Percentiles rank a stretch among this genome's conserved stretches.
Evolutionary conservation across 306 rosid species (phyloP).

Genomic region (Cucumis sativus): DNA sequence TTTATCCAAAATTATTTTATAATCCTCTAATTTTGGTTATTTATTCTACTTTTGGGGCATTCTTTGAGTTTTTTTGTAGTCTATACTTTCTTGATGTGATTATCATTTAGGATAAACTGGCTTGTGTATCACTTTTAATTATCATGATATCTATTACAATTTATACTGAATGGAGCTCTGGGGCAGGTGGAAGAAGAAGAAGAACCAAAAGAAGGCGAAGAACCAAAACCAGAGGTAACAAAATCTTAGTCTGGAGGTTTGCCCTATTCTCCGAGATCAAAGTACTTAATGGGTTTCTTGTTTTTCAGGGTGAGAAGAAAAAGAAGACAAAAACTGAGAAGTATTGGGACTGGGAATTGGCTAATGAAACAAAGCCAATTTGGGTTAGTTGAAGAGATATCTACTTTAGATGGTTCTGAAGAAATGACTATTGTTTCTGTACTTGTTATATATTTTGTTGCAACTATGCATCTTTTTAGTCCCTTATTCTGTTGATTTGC

Average conservation of each 20-base stretch:
- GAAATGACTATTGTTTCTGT: background rate
- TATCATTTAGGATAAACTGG: background rate
- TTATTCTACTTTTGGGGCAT: background rate
- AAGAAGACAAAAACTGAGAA: constrained; percentile 76
- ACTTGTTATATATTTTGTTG: background rate
- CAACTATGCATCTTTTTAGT: background rate
- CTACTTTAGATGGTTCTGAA: background rate
- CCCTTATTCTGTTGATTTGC: background rate
- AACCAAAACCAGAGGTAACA: constrained; percentile 59
- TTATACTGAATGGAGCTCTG: background rate
- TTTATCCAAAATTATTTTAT: background rate
- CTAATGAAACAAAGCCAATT: constrained; percentile 91
- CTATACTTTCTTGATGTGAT: background rate
- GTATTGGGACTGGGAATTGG: constrained; percentile 97
- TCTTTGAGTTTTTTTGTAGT: background rate
- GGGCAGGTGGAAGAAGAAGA: constrained; percentile 97
- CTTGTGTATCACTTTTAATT: background rate
- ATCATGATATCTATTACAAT: background rate
- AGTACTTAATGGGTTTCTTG: constrained; percentile 7
- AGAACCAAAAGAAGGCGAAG: constrained; percentile 90
- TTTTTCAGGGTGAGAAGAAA: constrained; percentile 64
- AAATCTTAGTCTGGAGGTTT: background rate
- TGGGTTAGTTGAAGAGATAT: constrained; percentile 58
- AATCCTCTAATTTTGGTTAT: background rate
- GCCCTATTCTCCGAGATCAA: background rate